A percentile compares a stretch with the other conserved stretches of the same genome.
phyloP scores from a whole-genome alignment of 345 rosid genomes.

The Durio zibethinus region DNA sequence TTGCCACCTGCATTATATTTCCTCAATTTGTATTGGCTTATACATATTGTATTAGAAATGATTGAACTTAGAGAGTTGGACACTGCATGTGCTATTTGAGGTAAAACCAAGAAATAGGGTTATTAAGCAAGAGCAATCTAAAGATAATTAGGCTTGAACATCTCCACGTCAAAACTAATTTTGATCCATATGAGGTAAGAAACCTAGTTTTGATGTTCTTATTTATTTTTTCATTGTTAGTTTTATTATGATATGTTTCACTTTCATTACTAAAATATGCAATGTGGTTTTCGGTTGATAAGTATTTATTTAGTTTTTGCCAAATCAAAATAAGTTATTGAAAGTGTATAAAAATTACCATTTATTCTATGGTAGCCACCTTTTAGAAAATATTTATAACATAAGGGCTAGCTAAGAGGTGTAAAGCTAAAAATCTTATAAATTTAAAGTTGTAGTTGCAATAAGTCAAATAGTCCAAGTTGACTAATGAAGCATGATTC shows the following conservation, averaged over 20 bases:
- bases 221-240: neutral
- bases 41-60: slow-evolving; percentile 94
- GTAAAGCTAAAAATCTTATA: neutral
- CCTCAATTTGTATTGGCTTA: slow-evolving; percentile 3
- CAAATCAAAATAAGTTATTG: neutral
- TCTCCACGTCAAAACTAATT: slow-evolving; percentile 88
- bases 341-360: neutral
- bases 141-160: slow-evolving; percentile 90
- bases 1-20: neutral
- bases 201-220: slow-evolving; percentile 1
- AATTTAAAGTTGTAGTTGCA: neutral
- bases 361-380: neutral
- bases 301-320: too few relatives aligned
- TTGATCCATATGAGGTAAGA: slow-evolving; percentile 91
- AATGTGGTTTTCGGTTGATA: neutral
- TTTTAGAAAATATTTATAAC: neutral
- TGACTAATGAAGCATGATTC: neutral
- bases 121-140: slow-evolving; percentile 99
- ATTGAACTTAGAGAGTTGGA: slow-evolving; percentile 94
- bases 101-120: slow-evolving; percentile 97
- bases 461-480: neutral
- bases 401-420: neutral
- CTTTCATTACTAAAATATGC: neutral
- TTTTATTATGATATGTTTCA: neutral
- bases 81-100: slow-evolving; percentile 89